Evolutionary conservation across 768 basidiomycete species (phyloP).

Genomic region (Termitomyces heimii): DNA sequence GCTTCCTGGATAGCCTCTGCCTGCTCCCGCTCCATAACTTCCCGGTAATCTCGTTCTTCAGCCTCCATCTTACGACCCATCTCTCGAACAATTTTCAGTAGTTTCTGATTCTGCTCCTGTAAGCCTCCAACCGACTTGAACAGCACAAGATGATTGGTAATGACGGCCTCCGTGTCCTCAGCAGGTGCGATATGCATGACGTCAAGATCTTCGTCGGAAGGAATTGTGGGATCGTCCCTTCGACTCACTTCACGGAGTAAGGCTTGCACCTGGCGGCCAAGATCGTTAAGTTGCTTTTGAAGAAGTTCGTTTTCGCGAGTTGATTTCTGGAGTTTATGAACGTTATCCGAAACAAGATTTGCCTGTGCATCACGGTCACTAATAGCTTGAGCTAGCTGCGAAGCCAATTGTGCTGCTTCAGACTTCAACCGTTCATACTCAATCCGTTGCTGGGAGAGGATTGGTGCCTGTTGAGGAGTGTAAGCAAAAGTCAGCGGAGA

Average conservation of each 20-base stretch:
- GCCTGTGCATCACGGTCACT: slow-evolving; percentile 68
- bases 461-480: slow-evolving; percentile 60
- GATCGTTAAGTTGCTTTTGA: slow-evolving; percentile 72
- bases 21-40: slow-evolving; percentile 66
- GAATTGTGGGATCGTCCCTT: slow-evolving; percentile 79
- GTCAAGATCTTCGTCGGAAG: slow-evolving; percentile 59
- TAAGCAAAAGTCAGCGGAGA: slow-evolving; percentile 19
- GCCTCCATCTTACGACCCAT: slow-evolving; percentile 82
- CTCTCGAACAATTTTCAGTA: slow-evolving; percentile 78
- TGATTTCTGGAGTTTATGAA: slow-evolving; percentile 56
- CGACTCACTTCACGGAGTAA: slow-evolving; percentile 77
- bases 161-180: slow-evolving; percentile 68
- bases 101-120: slow-evolving; percentile 89
- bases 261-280: slow-evolving; percentile 77
- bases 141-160: slow-evolving; percentile 83
- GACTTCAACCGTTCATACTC: slow-evolving; percentile 83
- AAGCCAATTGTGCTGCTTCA: slow-evolving; percentile 75
- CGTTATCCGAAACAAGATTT: slow-evolving; percentile 46
- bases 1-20: slow-evolving; percentile 82
- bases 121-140: slow-evolving; percentile 75
- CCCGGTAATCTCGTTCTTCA: slow-evolving; percentile 73
- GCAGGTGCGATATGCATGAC: slow-evolving; percentile 33
- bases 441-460: slow-evolving; percentile 81
- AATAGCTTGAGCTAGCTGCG: slow-evolving; percentile 72
- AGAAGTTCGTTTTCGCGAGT: slow-evolving; percentile 61